Base-by-base conservation (phyloP, 192 early-diverging fungal species). In the Coemansia sp. region DNA sequence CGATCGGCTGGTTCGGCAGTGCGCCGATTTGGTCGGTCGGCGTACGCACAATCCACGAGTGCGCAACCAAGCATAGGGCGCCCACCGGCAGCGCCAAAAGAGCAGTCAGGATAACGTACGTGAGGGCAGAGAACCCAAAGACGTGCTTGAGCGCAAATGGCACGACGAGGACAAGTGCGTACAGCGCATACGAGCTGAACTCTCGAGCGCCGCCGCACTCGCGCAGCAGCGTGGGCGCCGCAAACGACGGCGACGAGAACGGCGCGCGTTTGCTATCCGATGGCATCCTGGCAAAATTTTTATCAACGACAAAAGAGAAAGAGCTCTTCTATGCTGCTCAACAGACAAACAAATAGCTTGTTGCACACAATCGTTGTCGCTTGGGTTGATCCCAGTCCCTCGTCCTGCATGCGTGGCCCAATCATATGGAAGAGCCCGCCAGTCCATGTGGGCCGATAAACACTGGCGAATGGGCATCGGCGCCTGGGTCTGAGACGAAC, bases 161-260 rank as follows among this genome's bases (percentile, higher is more conserved):
- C 26, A 88, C 74, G 43, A 81, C 88, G 47, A 82, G 58, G 22
- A 91, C 84, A 31, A 84, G 71, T 21, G 68, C 84, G 59, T 85
- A 75, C 55, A 97, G 80, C 27, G 89, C 65, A 49, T 80, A 74
- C 82, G 87, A 91, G 84, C 87, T 91, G 80, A 91, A 96, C 50
- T 86, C 85, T 67, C 87, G 87, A 66, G 87, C 90, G 43, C 95
- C 94, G 19, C 89, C 89, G 68, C 94, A 90, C 76, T 98, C 93
- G 57, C 89, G 90, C 43, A 87, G 87, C 27, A 82, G 79, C 56
- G 63, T 69, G 35, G 79, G 79, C 53, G 65, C 50, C 53, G 71
- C 59, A 62, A 82, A 63, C 45, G 74, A 61, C 12, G 72, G 72
- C 66, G 70, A 67, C 56, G 68, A 67, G 51, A 80, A 80, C 29